phyloP scores from a whole-genome alignment of 208 protist species.

The Trypanosoma vivax region DNA sequence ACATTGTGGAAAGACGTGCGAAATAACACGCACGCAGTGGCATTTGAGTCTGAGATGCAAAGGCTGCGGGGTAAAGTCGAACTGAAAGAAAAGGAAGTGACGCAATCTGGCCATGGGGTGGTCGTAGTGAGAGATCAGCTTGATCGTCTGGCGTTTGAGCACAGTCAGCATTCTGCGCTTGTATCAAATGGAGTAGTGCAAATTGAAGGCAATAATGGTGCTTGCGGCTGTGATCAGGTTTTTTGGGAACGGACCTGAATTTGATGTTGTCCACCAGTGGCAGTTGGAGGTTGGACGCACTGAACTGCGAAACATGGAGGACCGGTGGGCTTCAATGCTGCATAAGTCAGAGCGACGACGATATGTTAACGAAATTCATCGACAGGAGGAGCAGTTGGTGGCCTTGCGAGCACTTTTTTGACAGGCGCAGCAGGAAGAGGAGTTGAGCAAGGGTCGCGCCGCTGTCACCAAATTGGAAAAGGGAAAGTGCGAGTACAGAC shows the following conservation, averaged over 20 bases:
- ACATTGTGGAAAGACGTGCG: conserved; percentile 14
- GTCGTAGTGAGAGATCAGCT: conserved; percentile 15
- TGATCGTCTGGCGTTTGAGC: conserved; percentile 25
- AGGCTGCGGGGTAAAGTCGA: conserved; percentile 20
- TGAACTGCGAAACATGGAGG: conserved; percentile 18
- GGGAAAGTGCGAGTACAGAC: conserved; percentile 38
- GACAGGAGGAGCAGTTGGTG: conserved; percentile 50
- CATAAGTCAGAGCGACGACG: conserved; percentile 33
- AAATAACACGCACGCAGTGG: conserved; percentile 16
- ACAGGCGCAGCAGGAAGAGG: conserved; percentile 50
- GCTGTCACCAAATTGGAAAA: conserved; percentile 35
- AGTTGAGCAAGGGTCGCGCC: conserved; percentile 28
- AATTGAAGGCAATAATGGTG: not conserved
- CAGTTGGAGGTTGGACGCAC: conserved; percentile 20
- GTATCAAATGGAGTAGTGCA: conserved; percentile 6
- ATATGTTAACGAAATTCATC: conserved; percentile 48
- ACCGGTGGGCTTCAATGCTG: conserved; percentile 10
- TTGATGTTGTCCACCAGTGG: conserved; percentile 20
- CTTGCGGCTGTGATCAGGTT: not conserved
- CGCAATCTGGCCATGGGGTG: conserved; percentile 18
- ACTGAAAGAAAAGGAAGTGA: conserved; percentile 28
- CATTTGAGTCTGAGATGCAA: conserved; percentile 24
- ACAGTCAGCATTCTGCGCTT: conserved; percentile 27
- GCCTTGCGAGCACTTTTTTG: conserved; percentile 52
- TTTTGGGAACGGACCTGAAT: conserved; percentile 3